These are phyloP conservation scores for Plasmodium vivax DNA, from an alignment of 169 alveolate genomes.

Conservation along the genomic window DNA sequence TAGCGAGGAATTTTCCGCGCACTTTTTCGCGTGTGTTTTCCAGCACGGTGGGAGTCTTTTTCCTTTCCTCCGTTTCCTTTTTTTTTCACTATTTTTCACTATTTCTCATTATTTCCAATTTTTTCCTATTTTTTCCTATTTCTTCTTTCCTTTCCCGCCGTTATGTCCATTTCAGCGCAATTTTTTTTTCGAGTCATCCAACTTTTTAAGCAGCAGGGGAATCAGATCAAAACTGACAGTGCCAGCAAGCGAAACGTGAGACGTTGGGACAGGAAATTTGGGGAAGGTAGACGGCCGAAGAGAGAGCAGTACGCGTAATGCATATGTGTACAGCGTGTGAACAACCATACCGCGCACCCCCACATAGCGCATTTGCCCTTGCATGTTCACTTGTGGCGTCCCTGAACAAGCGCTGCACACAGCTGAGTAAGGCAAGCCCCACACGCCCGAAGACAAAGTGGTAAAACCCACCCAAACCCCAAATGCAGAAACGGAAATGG, in stretches of 20 bases:
- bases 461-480: neutral
- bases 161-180: neutral
- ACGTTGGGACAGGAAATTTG: neutral
- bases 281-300: neutral
- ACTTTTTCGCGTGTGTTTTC: neutral
- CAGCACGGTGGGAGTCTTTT: neutral
- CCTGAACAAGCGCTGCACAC: neutral
- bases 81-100: neutral
- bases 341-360: neutral
- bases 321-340: neutral
- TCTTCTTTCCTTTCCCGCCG: neutral
- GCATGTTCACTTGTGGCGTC: neutral
- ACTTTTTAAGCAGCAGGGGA: neutral
- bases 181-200: neutral
- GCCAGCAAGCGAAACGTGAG: neutral
- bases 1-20: neutral
- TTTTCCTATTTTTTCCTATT: neutral
- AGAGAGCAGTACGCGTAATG: neutral
- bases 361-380: neutral
- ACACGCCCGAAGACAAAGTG: neutral
- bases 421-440: neutral
- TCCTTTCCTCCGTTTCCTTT: neutral
- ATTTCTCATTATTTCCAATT: neutral
- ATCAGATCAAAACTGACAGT: neutral
- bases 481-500: constrained; percentile 42